Conservation (phyloP, 129 eudicot species). For the Apium graveolens region DNA sequence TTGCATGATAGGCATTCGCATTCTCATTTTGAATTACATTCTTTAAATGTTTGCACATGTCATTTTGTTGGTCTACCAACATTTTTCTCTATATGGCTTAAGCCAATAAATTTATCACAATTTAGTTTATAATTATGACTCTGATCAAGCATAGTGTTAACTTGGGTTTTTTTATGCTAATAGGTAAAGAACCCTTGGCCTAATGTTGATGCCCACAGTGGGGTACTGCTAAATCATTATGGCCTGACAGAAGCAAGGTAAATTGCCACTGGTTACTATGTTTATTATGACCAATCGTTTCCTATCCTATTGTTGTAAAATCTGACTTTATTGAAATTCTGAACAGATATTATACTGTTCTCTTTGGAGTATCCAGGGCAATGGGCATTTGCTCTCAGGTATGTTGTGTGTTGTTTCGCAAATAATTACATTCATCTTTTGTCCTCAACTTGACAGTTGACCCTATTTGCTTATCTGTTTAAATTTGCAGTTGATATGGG, state of each 20-base stretch:
- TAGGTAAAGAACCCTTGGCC: slow-evolving; percentile 99
- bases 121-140: not conserved
- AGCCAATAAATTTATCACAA: not conserved
- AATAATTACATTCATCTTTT: not conserved
- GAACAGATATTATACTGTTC: slow-evolving; percentile 85
- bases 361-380: slow-evolving; percentile 93
- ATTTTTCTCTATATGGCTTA: too few species aligned
- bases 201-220: slow-evolving; percentile 99
- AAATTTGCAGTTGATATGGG: slow-evolving; percentile 73
- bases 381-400: slow-evolving; percentile 98
- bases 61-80: not conserved
- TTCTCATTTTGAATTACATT: not conserved
- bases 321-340: not conserved
- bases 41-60: not conserved
- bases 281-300: not conserved
- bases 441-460: not conserved
- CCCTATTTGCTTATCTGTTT: not conserved
- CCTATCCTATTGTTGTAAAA: not conserved
- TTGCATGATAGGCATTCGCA: too few species aligned
- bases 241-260: slow-evolving; percentile 99
- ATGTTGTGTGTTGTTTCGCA: not conserved
- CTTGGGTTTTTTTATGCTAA: slow-evolving; percentile 13
- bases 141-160: not conserved
- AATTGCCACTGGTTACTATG: not conserved
- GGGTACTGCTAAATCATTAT: slow-evolving; percentile 87